These are phyloP conservation scores for Nicotiana knightiana DNA, from an alignment of 257 asterid genomes.

Conservation along the genomic window DNA sequence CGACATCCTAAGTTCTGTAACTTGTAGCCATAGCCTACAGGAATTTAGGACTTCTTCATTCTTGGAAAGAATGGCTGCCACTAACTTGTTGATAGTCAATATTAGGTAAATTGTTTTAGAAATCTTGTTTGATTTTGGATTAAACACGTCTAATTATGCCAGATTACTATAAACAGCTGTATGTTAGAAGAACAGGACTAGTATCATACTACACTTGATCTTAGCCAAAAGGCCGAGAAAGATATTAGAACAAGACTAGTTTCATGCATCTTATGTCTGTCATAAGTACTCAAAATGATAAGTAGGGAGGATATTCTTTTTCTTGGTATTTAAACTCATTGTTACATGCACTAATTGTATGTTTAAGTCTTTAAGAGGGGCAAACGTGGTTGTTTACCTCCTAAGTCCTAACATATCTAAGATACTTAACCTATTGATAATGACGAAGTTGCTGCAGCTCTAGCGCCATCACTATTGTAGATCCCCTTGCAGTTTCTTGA, in stretches of 20 bases:
- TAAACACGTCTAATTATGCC: neutral
- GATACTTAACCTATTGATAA: neutral
- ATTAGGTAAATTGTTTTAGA: neutral
- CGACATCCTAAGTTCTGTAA: neutral
- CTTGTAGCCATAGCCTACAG: neutral
- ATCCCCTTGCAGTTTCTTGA: neutral
- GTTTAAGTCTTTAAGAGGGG: neutral
- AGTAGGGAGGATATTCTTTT: neutral
- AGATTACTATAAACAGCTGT: neutral
- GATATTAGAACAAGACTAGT: neutral
- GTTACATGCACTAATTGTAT: neutral
- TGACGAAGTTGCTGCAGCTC: neutral
- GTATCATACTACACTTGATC: constrained; percentile 33
- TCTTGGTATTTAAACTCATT: neutral
- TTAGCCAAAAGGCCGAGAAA: constrained; percentile 41
- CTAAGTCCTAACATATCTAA: neutral
- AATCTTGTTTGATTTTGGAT: neutral
- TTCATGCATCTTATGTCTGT: neutral
- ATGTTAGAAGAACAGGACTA: neutral
- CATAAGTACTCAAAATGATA: neutral
- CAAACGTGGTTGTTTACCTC: neutral
- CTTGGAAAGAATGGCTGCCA: neutral
- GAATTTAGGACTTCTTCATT: neutral
- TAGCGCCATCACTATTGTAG: neutral
- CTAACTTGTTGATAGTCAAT: neutral